phyloP scores from a whole-genome alignment of 176 grass and related monocot species.

The Areca catechu region DNA sequence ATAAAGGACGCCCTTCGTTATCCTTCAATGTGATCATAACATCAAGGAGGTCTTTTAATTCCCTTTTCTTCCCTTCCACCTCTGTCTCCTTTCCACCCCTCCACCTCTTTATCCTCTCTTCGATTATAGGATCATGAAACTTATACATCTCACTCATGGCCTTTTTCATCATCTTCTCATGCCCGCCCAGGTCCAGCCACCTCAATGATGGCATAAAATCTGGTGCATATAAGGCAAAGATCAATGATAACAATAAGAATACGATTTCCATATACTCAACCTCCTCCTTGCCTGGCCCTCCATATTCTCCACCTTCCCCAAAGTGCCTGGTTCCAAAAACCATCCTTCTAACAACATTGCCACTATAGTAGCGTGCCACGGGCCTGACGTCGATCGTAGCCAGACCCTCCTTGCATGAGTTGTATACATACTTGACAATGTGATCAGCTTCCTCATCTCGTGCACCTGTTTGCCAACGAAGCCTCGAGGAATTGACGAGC shows the following conservation, averaged over 20 bases:
- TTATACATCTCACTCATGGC: background rate
- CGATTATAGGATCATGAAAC: slow-evolving; percentile 31
- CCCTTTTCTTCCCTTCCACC: background rate
- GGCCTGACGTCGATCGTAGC: slow-evolving; percentile 23
- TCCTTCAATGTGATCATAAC: slow-evolving; percentile 22
- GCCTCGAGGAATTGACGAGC: slow-evolving; percentile 19
- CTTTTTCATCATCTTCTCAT: slow-evolving; percentile 22
- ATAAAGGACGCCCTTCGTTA: background rate
- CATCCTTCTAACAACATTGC: slow-evolving; percentile 29
- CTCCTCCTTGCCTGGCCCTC: slow-evolving; percentile 20
- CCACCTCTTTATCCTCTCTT: slow-evolving; percentile 21
- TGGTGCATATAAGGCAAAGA: slow-evolving; percentile 31
- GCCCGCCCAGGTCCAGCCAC: slow-evolving; percentile 30
- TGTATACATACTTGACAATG: slow-evolving; percentile 20
- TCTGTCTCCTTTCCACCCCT: background rate
- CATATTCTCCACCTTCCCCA: background rate
- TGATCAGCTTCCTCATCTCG: slow-evolving; percentile 38
- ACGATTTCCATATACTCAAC: slow-evolving; percentile 27
- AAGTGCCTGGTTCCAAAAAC: slow-evolving; percentile 33
- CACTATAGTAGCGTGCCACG: slow-evolving; percentile 21
- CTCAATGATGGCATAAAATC: slow-evolving; percentile 33
- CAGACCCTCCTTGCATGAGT: background rate
- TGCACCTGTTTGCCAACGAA: background rate
- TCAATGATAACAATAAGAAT: slow-evolving; percentile 6
- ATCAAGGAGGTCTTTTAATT: slow-evolving; percentile 30